Evolutionary conservation across 1,284 basidiomycete genomes (phyloP), one percentile per base, ranked within the genome.

Genomic region (Ganoderma meredithae): DNA sequence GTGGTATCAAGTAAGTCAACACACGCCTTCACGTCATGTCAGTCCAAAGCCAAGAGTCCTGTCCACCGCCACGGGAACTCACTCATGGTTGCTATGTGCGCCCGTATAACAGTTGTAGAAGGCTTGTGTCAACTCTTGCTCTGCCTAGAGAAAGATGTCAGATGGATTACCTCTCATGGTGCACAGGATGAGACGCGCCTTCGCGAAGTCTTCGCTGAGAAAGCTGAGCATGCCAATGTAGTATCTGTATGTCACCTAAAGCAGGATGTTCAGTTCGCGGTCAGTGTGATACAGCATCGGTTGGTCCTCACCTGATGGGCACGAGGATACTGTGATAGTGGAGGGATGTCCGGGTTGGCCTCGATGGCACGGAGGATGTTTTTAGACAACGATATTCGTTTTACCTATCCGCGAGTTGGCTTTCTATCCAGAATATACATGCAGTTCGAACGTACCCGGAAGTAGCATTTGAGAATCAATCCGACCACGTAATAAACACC

Each of bases 401-500:
- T 94, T 59, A 99, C 90, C 93, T 96, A 77, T 25, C 31, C 52
- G 22, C 44, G 25, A 25, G 31, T 31, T 58, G 61, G 59, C 47
- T 22, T 68, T 36, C 22, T 15, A 19, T 9, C 9, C 17, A 15
- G 17, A 47, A 31, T 17, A 49, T 31, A 19, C 19, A 36, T 43
- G 9, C 9, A 15, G n/a, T 15, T 44, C 47, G 55, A 60, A 82
- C 90, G 75, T 80, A 92, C 96, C 76, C 92, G 90, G 84, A 99
- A 98, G 82, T 99, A 99, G 62, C 91, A 95, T 79, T 98, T 98
- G 80, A 99, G 85, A 47, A 96, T 90, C 69, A 98, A 83, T 8
- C 93, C 93, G 0, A 97, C 96, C n/a, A 98, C 88, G 75, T 96
- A 95, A 81, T 99, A 99, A 0, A 96, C 90, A 2, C 97, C 97